Evolutionary conservation across 768 basidiomycete genomes (phyloP).

Genomic region (Leucocoprinus birnbaumii): DNA sequence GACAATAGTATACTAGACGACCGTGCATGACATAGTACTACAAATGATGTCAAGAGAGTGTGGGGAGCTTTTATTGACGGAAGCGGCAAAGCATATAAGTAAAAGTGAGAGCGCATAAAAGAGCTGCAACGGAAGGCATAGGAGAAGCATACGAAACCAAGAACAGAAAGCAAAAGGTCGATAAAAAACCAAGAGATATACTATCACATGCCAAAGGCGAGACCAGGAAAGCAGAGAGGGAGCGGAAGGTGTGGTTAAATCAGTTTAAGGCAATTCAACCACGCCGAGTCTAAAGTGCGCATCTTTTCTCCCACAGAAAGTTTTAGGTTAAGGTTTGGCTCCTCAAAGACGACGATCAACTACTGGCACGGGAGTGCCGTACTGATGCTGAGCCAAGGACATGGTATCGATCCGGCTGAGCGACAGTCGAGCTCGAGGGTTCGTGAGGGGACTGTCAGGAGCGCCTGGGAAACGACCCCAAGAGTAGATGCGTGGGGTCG

Average conservation of each 20-base stretch:
- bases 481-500: conserved; percentile 55
- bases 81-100: conserved; percentile 4
- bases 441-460: conserved; percentile 50
- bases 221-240: background rate
- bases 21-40: conserved; percentile 1
- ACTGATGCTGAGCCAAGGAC: conserved; percentile 4
- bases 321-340: conserved; percentile 10
- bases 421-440: conserved; percentile 56
- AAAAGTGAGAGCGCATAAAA: conserved; percentile 7
- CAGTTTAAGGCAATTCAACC: background rate
- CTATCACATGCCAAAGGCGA: conserved; percentile 7
- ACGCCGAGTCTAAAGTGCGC: background rate
- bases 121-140: background rate
- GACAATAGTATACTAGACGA: conserved; percentile 6
- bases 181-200: background rate
- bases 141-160: conserved; percentile 8
- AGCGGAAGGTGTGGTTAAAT: background rate
- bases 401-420: conserved; percentile 44
- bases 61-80: conserved; percentile 5
- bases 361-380: conserved; percentile 36
- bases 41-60: conserved; percentile 15
- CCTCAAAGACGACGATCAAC: conserved; percentile 21
- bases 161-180: background rate
- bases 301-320: background rate
- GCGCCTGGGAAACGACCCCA: conserved; percentile 38